Conservation (phyloP, 352 stramenopile genomes). For the Phytophthora melonis region DNA sequence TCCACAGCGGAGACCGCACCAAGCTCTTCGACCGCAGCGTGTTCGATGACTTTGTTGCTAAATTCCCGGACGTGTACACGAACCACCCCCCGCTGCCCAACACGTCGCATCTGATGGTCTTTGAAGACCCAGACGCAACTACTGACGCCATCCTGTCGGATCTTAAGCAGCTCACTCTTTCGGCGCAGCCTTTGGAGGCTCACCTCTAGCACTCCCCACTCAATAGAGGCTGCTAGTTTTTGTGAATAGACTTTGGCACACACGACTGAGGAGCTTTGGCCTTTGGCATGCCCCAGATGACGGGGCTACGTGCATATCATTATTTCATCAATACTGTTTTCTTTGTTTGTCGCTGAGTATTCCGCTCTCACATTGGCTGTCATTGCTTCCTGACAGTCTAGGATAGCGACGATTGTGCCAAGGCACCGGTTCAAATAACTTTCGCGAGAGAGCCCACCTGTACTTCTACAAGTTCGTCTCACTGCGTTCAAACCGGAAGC, state of each 20-base stretch:
- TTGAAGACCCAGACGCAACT: slow-evolving; percentile 51
- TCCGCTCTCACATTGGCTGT: no score
- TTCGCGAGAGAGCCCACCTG: neutral
- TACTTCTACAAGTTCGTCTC: neutral
- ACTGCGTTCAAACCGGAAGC: neutral
- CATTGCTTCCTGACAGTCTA: no score
- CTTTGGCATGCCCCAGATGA: no score
- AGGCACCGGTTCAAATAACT: neutral
- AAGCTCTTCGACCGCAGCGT: slow-evolving; percentile 32
- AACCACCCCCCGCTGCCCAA: slow-evolving; percentile 31
- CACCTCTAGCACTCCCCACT: slow-evolving; percentile 15
- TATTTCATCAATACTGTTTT: no score
- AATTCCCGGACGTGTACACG: slow-evolving; percentile 39
- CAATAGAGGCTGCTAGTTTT: slow-evolving; percentile 2
- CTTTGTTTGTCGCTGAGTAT: no score
- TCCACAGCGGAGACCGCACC: slow-evolving; percentile 44
- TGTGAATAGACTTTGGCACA: slow-evolving; percentile 11
- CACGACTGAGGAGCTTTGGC: neutral
- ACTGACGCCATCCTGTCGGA: slow-evolving; percentile 37
- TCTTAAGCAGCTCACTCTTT: slow-evolving; percentile 15
- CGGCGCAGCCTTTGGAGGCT: neutral
- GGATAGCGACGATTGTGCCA: neutral
- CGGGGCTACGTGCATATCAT: no score
- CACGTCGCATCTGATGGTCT: slow-evolving; percentile 53
- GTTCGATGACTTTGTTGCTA: slow-evolving; percentile 13